These are phyloP conservation scores for Myriosclerotinia scirpicola DNA, from an alignment of 2,329 filamentous ascomycete species.

Conservation along the genomic window DNA sequence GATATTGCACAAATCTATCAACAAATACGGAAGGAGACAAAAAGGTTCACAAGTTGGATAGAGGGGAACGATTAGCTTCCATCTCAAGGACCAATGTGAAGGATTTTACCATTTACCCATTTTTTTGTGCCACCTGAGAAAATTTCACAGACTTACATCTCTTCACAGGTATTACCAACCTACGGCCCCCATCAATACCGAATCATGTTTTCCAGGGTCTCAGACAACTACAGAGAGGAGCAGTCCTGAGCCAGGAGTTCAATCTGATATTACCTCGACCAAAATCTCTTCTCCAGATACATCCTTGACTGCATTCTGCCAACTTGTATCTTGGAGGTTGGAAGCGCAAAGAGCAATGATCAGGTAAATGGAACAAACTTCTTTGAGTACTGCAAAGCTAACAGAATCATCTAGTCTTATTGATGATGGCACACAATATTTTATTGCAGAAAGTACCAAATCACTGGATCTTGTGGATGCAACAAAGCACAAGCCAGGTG, in stretches of 20 bases:
- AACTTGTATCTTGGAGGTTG: constrained; percentile 51
- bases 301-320: constrained; percentile 48
- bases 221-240: constrained; percentile 6
- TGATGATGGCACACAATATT: constrained; percentile 48
- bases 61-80: not conserved
- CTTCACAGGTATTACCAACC: constrained; percentile 39
- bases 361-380: constrained; percentile 34
- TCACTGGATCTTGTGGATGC: constrained; percentile 43
- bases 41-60: not conserved
- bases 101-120: not conserved
- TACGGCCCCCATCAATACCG: constrained; percentile 20
- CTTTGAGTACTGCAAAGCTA: constrained; percentile 16
- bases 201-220: constrained; percentile 15
- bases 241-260: constrained; percentile 27
- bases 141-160: constrained; percentile 18
- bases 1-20: not conserved
- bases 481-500: constrained; percentile 36
- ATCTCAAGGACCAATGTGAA: not conserved
- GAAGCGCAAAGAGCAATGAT: constrained; percentile 51
- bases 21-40: not conserved
- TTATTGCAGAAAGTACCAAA: constrained; percentile 53
- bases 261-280: constrained; percentile 35
- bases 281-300: constrained; percentile 45
- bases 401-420: constrained; percentile 43
- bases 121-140: not conserved